phyloP scores from a whole-genome alignment of 805 yeast species.

The Barnettozyma salicaria region DNA sequence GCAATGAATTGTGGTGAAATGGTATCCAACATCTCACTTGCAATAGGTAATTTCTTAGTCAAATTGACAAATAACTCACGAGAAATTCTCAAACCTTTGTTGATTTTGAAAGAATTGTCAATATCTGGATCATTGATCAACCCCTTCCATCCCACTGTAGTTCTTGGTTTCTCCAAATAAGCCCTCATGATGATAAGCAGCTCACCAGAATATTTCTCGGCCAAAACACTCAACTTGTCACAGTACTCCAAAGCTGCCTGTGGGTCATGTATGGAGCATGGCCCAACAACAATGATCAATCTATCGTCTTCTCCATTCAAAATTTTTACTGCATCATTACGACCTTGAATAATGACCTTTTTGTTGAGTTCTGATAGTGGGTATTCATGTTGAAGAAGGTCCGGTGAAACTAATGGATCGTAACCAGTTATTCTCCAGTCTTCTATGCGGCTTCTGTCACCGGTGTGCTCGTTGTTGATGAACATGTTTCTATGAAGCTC shows the following conservation, averaged over 20 bases:
- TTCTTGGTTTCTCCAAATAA: constrained; percentile 94
- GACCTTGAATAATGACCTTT: constrained; percentile 63
- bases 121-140: constrained; percentile 95
- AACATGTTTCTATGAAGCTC: constrained; percentile 47
- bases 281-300: constrained; percentile 85
- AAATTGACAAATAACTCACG: constrained; percentile 81
- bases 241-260: constrained; percentile 89
- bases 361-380: constrained; percentile 59
- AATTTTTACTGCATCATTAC: constrained; percentile 68
- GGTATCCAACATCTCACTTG: constrained; percentile 96
- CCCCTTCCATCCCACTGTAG: constrained; percentile 99
- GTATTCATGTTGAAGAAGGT: constrained; percentile 78
- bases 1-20: constrained; percentile 94
- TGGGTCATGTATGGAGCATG: constrained; percentile 96
- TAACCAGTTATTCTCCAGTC: constrained; percentile 82
- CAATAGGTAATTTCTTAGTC: constrained; percentile 84
- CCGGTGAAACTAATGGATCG: constrained; percentile 95
- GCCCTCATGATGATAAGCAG: constrained; percentile 93
- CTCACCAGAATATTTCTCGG: constrained; percentile 64
- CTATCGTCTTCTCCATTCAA: constrained; percentile 83
- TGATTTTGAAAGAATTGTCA: constrained; percentile 86
- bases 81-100: constrained; percentile 87
- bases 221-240: constrained; percentile 48
- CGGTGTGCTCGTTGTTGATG: constrained; percentile 75
- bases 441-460: constrained; percentile 74